These are phyloP conservation scores for Cadophora luteo-olivacea DNA, from an alignment of 2,329 filamentous ascomycete genomes.

Conservation along the genomic window DNA sequence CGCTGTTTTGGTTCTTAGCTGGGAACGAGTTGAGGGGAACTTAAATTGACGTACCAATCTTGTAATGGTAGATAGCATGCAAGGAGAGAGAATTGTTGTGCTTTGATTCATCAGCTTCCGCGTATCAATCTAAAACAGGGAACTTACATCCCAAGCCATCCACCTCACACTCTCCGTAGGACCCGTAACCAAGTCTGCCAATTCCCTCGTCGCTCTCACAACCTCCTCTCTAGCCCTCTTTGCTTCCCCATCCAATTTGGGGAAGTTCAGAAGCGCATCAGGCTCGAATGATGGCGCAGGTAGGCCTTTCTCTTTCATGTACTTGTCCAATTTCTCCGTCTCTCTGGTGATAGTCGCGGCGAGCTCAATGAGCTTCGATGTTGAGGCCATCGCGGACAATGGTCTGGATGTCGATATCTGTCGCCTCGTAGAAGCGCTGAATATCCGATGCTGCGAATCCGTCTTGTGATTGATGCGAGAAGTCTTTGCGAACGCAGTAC, in stretches of 20 bases:
- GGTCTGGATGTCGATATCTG: neutral
- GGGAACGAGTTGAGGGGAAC: neutral
- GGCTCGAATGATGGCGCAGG: slow-evolving; percentile 54
- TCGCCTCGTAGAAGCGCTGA: neutral
- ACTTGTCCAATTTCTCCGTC: slow-evolving; percentile 56
- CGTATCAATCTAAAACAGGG: neutral
- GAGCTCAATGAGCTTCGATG: slow-evolving; percentile 51
- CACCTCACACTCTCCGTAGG: slow-evolving; percentile 59
- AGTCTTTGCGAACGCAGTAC: slow-evolving; percentile 13
- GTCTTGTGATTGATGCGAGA: neutral
- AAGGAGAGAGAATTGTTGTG: slow-evolving; percentile 58
- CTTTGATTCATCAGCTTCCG: slow-evolving; percentile 43
- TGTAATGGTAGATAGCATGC: slow-evolving; percentile 57
- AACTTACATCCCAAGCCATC: slow-evolving; percentile 58
- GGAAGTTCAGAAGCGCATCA: slow-evolving; percentile 54
- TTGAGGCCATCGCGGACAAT: slow-evolving; percentile 15
- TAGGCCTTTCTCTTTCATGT: slow-evolving; percentile 52
- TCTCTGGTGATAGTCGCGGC: slow-evolving; percentile 56
- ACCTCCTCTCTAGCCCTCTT: slow-evolving; percentile 54
- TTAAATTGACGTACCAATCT: slow-evolving; percentile 50
- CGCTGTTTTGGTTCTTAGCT: slow-evolving; percentile 29
- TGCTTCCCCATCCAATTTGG: slow-evolving; percentile 54
- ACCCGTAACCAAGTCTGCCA: slow-evolving; percentile 55
- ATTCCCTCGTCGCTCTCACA: slow-evolving; percentile 55
- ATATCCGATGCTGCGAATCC: neutral